A percentile compares a stretch with the other conserved stretches of the same genome.
These are phyloP conservation scores for Magnaporthiopsis poae DNA, from an alignment of 2,329 filamentous ascomycete genomes.

Conservation along the genomic window DNA sequence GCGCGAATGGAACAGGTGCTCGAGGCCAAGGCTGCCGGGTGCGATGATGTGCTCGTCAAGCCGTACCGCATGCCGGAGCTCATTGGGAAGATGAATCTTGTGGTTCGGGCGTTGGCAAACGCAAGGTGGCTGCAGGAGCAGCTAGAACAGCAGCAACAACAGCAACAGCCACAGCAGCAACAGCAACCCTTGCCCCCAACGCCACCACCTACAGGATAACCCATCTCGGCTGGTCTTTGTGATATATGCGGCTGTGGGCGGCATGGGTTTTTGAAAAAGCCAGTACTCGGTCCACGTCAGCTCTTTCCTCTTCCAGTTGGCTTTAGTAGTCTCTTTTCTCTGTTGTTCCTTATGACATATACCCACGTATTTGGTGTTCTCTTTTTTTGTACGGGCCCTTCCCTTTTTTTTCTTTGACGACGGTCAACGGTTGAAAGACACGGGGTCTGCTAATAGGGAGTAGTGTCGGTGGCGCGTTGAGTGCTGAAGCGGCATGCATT, in stretches of 20 bases:
- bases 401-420: background rate
- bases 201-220: background rate
- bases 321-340: background rate
- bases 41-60: constrained; percentile 61
- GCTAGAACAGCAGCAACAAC: background rate
- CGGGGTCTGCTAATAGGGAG: too few species aligned
- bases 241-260: background rate
- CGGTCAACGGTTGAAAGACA: too few species aligned
- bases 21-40: constrained; percentile 40
- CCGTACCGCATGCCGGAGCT: constrained; percentile 57
- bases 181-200: background rate
- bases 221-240: background rate
- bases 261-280: background rate
- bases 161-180: background rate
- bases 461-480: too few species aligned
- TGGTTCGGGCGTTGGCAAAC: constrained; percentile 24
- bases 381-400: background rate
- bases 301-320: background rate
- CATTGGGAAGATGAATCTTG: constrained; percentile 46
- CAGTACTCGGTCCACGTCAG: background rate
- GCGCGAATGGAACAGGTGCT: constrained; percentile 52
- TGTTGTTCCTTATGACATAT: background rate
- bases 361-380: background rate
- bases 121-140: background rate
- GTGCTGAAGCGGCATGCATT: too few species aligned